Percentiles rank a stretch among this genome's conserved stretches.
Evolutionary conservation across 2,329 filamentous ascomycete genomes (phyloP).

Genomic region (Apiospora phragmitis): DNA sequence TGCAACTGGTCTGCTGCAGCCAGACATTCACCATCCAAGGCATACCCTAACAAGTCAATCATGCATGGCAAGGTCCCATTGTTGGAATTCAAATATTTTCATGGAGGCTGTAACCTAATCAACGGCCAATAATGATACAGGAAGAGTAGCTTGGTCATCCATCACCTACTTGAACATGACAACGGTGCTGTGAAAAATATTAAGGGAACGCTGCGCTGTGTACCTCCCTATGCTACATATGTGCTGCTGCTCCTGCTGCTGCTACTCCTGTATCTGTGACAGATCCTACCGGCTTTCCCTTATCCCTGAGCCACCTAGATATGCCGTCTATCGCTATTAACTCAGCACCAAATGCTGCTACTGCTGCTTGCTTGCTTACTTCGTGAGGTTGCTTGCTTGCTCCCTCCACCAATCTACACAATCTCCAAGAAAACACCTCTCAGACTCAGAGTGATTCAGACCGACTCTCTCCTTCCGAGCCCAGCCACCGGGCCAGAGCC

Average conservation of each 20-base stretch:
- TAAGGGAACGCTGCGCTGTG: neutral
- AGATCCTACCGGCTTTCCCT: neutral
- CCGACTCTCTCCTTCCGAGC: constrained; percentile 25
- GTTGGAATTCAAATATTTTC: neutral
- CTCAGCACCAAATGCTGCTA: neutral
- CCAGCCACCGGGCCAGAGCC: constrained; percentile 73
- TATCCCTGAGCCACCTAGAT: neutral
- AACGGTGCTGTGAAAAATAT: neutral
- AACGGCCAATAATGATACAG: neutral
- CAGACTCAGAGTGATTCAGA: neutral
- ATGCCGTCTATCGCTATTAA: neutral
- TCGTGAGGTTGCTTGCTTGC: neutral
- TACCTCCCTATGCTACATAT: constrained; percentile 4
- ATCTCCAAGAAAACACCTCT: neutral
- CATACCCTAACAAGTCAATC: neutral
- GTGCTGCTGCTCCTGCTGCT: neutral
- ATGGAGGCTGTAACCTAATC: neutral
- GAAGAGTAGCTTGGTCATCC: neutral
- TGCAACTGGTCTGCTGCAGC: no score
- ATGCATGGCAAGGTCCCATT: neutral
- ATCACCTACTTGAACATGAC: neutral
- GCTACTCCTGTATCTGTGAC: neutral
- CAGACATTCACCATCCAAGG: neutral
- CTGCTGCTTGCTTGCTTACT: neutral
- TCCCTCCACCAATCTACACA: neutral